Base-by-base conservation (phyloP, 768 basidiomycete genomes). In the Hydnomerulius pinastri region DNA sequence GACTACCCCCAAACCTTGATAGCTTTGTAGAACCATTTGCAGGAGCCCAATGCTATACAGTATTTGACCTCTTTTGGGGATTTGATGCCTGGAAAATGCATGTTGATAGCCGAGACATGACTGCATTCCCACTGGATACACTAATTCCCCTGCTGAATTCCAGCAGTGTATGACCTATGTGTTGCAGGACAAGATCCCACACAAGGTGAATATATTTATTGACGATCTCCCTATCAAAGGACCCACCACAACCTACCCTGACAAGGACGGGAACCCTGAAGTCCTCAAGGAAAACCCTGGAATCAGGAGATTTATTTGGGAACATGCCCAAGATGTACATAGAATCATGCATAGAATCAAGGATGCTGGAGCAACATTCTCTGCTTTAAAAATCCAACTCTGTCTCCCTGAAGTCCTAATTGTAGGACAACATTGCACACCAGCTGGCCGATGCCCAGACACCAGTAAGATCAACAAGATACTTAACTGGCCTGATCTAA, bases 61-160 rank as follows among this genome's bases (percentile, higher is more conserved):
- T 48, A 33, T 30, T 53, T 21, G 52, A 53, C 6, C 17, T 53
- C 0, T 53, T 53, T 13, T 21, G 43, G 2, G 20, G 46, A 1
- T 55, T 48, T 12, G 38, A 56, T 8, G 41, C 43, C 21, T 13
- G 15, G 0, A 25, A 33, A 2, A 43, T 55, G 9, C 37, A 43
- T 2, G 30, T 40, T 6, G 45, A 47, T 2, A 46, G 69, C 0
- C 51, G 68, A 15, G 73, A 77, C 36, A 55, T 73, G n/a, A 78
- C 76, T 0, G 73, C 71, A 0, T 78, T 78, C 58, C 76, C 0
- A 73, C 73, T 71, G 78, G 76, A 0, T 77, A 60, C 46, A 77
- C 73, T 0, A 73, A 77, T 28, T 75, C 72, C 0, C 66, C 70
- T 0, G 64, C 66, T 0, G 70, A 74, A 2, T 71, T 77, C 35